phyloP scores from a whole-genome alignment of 2,329 filamentous ascomycete species.

The Fusarium setosum region DNA sequence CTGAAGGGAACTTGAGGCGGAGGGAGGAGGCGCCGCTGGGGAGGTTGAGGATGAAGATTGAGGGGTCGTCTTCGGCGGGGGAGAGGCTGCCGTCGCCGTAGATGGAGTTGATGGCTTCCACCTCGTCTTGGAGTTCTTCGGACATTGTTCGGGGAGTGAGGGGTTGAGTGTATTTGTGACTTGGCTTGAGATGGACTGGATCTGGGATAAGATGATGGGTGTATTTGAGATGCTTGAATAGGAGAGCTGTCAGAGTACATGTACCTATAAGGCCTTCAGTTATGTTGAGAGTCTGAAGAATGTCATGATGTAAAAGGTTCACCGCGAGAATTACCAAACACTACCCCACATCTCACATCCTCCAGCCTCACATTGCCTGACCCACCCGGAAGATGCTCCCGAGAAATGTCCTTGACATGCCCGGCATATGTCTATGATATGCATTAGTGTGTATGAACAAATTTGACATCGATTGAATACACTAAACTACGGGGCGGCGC shows the following conservation, averaged over 20 bases:
- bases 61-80: conserved; percentile 47
- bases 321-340: conserved; percentile 19
- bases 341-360: conserved; percentile 34
- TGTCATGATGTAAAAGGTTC: conserved; percentile 10
- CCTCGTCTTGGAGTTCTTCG: conserved; percentile 75
- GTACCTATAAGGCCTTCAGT: neutral
- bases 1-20: conserved; percentile 73
- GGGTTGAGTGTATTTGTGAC: neutral
- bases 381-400: conserved; percentile 13
- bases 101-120: conserved; percentile 87
- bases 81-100: conserved; percentile 76
- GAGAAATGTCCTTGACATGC: neutral
- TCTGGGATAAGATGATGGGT: neutral
- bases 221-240: neutral
- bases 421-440: too few species aligned
- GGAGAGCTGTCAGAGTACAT: neutral
- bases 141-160: conserved; percentile 55
- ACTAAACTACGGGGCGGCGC: conserved; percentile 42
- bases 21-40: conserved; percentile 71
- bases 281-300: conserved; percentile 6
- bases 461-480: conserved; percentile 44
- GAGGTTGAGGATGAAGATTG: conserved; percentile 72
- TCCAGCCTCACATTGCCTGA: conserved; percentile 12
- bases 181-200: neutral
- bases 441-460: neutral